Evolutionary conservation across 2,329 filamentous ascomycete genomes (phyloP), one percentile per base, ranked within the genome.

Genomic region (Grosmannia clavigera): DNA sequence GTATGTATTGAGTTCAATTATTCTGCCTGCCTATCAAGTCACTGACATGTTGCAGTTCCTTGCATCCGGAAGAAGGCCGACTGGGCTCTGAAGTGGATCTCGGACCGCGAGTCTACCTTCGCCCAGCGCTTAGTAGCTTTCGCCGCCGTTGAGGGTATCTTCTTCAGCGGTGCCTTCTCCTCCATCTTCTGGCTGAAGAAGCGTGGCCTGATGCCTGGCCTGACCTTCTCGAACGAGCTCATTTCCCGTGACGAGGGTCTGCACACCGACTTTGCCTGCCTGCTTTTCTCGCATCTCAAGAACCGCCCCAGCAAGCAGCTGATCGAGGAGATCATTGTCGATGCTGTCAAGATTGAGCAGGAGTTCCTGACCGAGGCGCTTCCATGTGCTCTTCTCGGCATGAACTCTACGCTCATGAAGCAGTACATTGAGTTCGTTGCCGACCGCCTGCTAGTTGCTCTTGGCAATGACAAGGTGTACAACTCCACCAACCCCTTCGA

Each of bases 111-210:
- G 71, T 96, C 92, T 5, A 95, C 91, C 65, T 99, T 97, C 69
- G 94, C 90, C 63, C 90, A 92, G 78, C 92, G 94, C 69, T 86
- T 99, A 22, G 87, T 99, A 65, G 94, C 94, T 66, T 99, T 99
- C 69, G 94, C 94, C 65, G 94, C 94, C 53, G 92, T 99, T 59
- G 94, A 99, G 79, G 94, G 94, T 72, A 99, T 99, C 79, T 99
- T 99, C 86, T 99, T 99, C 85, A 94, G 88, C 68, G 94, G 94
- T 65, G 95, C 94, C 29, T 99, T 99, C 70, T 94, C 94, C 4
- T 95, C 94, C 67, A 97, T 99, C 78, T 99, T 99, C 83, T 99
- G 94, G 94, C 82, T 99, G 71, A 99, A 97, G 89, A 99, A 99
- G 87, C 94, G 95, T 74, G 94, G 94, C 68, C 85, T 99, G 67